phyloP scores from a whole-genome alignment of 228 moss, liverwort and hornwort species.

The Sphagnum fallax region DNA sequence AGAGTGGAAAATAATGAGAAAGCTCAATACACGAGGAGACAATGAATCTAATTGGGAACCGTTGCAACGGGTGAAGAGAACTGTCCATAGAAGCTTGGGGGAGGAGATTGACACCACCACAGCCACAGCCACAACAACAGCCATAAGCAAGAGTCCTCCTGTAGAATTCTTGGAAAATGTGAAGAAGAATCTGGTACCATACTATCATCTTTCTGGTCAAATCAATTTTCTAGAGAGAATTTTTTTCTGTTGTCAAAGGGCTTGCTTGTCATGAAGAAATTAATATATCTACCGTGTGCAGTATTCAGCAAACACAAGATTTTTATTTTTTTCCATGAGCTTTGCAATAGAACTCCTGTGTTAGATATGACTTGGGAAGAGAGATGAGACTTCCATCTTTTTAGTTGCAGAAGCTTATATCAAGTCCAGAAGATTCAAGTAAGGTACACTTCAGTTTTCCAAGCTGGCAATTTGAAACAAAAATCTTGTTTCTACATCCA shows the following conservation, averaged over 20 bases:
- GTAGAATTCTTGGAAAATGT: conserved; percentile 64
- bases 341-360: not conserved
- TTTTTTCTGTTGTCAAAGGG: not conserved
- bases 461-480: not conserved
- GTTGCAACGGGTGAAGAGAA: conserved; percentile 60
- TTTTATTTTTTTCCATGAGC: not conserved
- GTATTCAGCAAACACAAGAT: not conserved
- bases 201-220: not conserved
- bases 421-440: conserved; percentile 24
- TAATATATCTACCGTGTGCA: not conserved
- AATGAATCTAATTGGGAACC: conserved; percentile 59
- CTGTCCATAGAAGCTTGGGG: conserved; percentile 53
- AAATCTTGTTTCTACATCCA: not conserved
- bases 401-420: conserved; percentile 62
- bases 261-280: not conserved
- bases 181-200: conserved; percentile 69
- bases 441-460: conserved; percentile 6
- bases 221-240: not conserved
- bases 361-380: not conserved
- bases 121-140: not conserved
- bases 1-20: conserved; percentile 38
- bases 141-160: conserved; percentile 34
- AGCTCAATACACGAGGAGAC: conserved; percentile 33
- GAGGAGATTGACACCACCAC: conserved; percentile 59
- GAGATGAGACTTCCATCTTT: not conserved